phyloP scores from a whole-genome alignment of 371 early-diverging fungal species.

The Saksenaea vasiformis region DNA sequence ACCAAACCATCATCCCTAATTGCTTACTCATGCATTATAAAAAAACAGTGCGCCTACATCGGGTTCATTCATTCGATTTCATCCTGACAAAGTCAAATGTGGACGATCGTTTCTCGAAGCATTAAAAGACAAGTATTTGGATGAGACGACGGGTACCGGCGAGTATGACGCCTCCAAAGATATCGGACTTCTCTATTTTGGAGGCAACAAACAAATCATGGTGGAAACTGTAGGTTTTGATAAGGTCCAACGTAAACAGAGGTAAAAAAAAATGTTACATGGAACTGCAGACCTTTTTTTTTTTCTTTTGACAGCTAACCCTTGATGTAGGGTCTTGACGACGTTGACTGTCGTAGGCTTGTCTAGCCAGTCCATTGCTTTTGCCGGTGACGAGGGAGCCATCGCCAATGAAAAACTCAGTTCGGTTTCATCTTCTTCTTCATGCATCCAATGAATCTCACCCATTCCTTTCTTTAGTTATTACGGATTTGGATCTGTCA shows the following conservation, averaged over 20 bases:
- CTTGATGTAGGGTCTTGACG: conserved; percentile 35
- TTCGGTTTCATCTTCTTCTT: no score
- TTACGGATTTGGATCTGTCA: conserved; percentile 77
- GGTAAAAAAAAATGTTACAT: conserved; percentile 22
- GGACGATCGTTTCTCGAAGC: conserved; percentile 58
- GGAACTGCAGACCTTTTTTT: no score
- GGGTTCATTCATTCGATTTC: conserved; percentile 77
- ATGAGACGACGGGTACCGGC: conserved; percentile 10
- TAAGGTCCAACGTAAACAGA: conserved; percentile 61
- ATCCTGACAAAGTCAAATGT: conserved; percentile 52
- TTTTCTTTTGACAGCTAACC: no score
- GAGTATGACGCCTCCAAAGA: conserved; percentile 22
- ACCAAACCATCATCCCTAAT: no score
- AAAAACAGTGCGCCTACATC: conserved; percentile 37
- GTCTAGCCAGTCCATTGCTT: conserved; percentile 41
- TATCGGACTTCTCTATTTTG: conserved; percentile 40
- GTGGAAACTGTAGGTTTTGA: conserved; percentile 85
- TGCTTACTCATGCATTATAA: no score
- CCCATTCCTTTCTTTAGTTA: conserved; percentile 20
- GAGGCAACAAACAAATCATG: conserved; percentile 53
- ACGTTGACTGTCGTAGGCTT: conserved; percentile 57
- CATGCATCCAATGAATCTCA: no score
- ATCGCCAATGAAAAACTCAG: conserved; percentile 16
- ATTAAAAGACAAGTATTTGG: conserved; percentile 59
- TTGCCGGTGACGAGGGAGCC: conserved; percentile 26